Percentiles rank a stretch among this genome's conserved stretches.
Evolutionary conservation across 805 yeast genomes (phyloP).

Genomic region (Torulaspora delbrueckii): DNA sequence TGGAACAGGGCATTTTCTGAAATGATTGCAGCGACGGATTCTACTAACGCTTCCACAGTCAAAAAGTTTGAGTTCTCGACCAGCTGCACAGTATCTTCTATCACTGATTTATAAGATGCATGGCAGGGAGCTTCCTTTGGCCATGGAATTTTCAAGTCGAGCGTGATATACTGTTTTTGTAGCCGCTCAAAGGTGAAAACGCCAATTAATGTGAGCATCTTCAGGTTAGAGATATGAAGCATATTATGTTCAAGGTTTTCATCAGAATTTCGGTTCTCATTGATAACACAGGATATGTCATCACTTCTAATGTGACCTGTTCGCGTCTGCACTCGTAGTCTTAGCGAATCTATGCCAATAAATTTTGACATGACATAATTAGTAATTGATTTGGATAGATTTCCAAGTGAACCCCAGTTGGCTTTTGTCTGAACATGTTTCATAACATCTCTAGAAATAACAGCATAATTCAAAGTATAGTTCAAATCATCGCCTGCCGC

Average conservation of each 20-base stretch:
- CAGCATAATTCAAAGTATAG: slow-evolving; percentile 85
- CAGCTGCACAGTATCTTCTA: slow-evolving; percentile 48
- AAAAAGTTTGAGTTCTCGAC: slow-evolving; percentile 79
- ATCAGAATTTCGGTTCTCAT: slow-evolving; percentile 1
- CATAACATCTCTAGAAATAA: slow-evolving; percentile 61
- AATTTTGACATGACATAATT: slow-evolving; percentile 39
- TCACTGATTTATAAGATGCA: slow-evolving; percentile 37
- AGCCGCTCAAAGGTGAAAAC: slow-evolving; percentile 87
- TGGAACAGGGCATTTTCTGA: slow-evolving; percentile 40
- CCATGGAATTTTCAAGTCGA: slow-evolving; percentile 51
- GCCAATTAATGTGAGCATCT: slow-evolving; percentile 76
- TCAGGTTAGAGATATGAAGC: slow-evolving; percentile 46
- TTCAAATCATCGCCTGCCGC: slow-evolving; percentile 75
- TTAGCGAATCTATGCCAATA: slow-evolving; percentile 21
- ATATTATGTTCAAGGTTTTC: slow-evolving; percentile 11
- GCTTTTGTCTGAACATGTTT: slow-evolving; percentile 41
- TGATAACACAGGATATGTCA: slow-evolving; percentile 23
- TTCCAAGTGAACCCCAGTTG: slow-evolving; percentile 36
- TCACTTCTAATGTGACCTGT: slow-evolving; percentile 33
- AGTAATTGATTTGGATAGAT: slow-evolving; percentile 45
- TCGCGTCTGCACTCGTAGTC: slow-evolving; percentile 18
- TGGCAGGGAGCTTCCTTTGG: slow-evolving; percentile 13
- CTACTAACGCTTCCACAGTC: slow-evolving; percentile 89
- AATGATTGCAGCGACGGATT: slow-evolving; percentile 58
- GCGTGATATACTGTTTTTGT: slow-evolving; percentile 66